Percentiles rank a stretch among this genome's conserved stretches.
Conservation (phyloP, 1,284 basidiomycete species). For the Microbotryum lychnidis-dioicae region DNA sequence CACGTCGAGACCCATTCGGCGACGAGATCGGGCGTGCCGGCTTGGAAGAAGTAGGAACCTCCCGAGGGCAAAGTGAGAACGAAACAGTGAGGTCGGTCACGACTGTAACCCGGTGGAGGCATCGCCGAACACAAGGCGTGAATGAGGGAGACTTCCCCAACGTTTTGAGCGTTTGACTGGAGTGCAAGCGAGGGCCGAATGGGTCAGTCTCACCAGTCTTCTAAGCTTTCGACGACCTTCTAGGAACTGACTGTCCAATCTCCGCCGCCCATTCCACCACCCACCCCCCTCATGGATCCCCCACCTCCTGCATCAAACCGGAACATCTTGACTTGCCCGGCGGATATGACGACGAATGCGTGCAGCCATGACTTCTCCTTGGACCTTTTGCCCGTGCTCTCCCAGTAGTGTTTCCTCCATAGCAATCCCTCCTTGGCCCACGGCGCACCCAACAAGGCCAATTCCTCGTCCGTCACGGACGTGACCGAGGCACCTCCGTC, state of each 20-base stretch:
- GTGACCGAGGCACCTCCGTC: slow-evolving; percentile 50
- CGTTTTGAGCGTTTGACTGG: slow-evolving; percentile 69
- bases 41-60: slow-evolving; percentile 91
- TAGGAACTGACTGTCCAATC: slow-evolving; percentile 78
- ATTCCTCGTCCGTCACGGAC: slow-evolving; percentile 76
- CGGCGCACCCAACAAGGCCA: slow-evolving; percentile 85
- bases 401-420: slow-evolving; percentile 88
- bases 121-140: slow-evolving; percentile 82
- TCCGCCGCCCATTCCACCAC: slow-evolving; percentile 58
- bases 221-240: too few species aligned
- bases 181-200: not conserved
- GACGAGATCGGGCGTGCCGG: slow-evolving; percentile 92
- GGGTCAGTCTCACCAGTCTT: not conserved
- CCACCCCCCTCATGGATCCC: slow-evolving; percentile 40
- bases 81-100: slow-evolving; percentile 84
- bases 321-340: slow-evolving; percentile 91
- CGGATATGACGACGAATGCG: slow-evolving; percentile 89
- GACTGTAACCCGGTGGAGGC: slow-evolving; percentile 84
- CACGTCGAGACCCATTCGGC: slow-evolving; percentile 97
- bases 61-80: slow-evolving; percentile 83
- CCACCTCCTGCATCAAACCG: slow-evolving; percentile 33
- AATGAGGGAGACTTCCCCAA: slow-evolving; percentile 70
- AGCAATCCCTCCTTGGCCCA: slow-evolving; percentile 99
- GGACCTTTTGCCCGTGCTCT: slow-evolving; percentile 57
- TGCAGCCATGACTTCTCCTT: slow-evolving; percentile 49